Base-by-base conservation (phyloP, 2,329 filamentous ascomycete species). In the Fusarium mundagurra region DNA sequence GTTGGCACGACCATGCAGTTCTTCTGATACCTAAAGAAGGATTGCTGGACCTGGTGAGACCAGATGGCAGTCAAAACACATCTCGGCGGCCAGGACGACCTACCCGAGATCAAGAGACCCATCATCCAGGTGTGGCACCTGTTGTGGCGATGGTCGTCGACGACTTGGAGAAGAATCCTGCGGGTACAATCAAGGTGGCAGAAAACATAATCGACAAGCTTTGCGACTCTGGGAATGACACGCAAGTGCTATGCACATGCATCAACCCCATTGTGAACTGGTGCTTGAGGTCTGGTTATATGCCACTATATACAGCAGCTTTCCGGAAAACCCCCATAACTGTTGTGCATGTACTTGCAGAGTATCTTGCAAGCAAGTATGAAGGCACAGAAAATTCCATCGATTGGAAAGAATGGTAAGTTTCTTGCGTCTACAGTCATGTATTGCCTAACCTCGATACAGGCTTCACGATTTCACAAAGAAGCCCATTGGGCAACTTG, bases 391-490 rank as follows among this genome's bases (percentile, higher is more conserved):
- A 44, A 20, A 11, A 50, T 17, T 27, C 22, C 8, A 54, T 73
- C 14, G 34, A 69, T 3, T 72, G 71, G 71, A 22, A 63, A 9
- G 33, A 50, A n/a, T 65, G 61, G 71, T 69, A 34, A 22, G 69
- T 57, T 18, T n/a, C 14, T 34, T 24, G 18, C 9, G 16, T 11
- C 7, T 10, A 20, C 31, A 29, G 24, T 17, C 10, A 12, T 39
- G 24, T 11, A 14, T 48, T n/a, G 17, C 27, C 43, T 60, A n/a
- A 55, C 36, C 18, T 31, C 27, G 20, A 12, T 33, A 24, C 44
- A 53, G 58, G 58, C 34, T 53, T 22, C 29, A 41, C 13, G 29
- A 43, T 39, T 41, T 34, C 9, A 20, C 58, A 27, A 50, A 54
- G 10, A 43, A 33, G 36, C 36, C 58, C 22, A 29, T 54, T n/a